Conservation (phyloP, 257 asterid genomes). For the Nemophila menziesii region DNA sequence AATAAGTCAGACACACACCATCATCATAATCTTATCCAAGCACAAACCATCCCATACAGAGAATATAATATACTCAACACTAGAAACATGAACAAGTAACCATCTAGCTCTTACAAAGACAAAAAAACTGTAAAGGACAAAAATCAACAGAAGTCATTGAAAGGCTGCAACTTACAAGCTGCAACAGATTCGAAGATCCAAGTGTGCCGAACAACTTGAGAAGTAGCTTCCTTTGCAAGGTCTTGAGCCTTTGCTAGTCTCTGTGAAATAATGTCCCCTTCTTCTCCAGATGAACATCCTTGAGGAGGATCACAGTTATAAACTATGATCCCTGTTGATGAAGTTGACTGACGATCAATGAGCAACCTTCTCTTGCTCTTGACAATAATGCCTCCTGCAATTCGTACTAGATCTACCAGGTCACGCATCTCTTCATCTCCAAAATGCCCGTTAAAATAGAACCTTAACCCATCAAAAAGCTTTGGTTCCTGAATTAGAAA, state of each 20-base stretch:
- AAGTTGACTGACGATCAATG: constrained; percentile 10
- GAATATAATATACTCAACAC: too few relatives aligned
- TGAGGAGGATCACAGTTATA: constrained; percentile 34
- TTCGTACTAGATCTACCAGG: constrained; percentile 43
- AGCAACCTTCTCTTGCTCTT: constrained; percentile 29
- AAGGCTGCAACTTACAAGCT: constrained; percentile 40
- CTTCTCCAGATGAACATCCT: constrained; percentile 25
- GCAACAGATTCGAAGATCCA: constrained; percentile 92
- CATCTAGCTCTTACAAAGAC: background rate
- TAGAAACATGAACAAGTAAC: too few relatives aligned
- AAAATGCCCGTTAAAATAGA: constrained; percentile 52
- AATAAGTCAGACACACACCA: background rate
- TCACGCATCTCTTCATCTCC: constrained; percentile 44
- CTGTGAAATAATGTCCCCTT: constrained; percentile 13
- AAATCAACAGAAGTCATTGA: background rate
- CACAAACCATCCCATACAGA: too few relatives aligned
- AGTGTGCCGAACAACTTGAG: constrained; percentile 48
- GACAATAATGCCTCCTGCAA: constrained; percentile 54
- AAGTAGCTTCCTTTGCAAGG: constrained; percentile 22
- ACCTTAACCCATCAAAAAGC: constrained; percentile 50
- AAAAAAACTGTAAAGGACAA: background rate
- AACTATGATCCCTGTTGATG: constrained; percentile 31
- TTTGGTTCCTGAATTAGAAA: constrained; percentile 47
- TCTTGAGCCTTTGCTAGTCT: constrained; percentile 39
- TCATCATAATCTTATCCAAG: too few relatives aligned